Conservation (phyloP, 768 basidiomycete species). For the Flagelloscypha sp. region DNA sequence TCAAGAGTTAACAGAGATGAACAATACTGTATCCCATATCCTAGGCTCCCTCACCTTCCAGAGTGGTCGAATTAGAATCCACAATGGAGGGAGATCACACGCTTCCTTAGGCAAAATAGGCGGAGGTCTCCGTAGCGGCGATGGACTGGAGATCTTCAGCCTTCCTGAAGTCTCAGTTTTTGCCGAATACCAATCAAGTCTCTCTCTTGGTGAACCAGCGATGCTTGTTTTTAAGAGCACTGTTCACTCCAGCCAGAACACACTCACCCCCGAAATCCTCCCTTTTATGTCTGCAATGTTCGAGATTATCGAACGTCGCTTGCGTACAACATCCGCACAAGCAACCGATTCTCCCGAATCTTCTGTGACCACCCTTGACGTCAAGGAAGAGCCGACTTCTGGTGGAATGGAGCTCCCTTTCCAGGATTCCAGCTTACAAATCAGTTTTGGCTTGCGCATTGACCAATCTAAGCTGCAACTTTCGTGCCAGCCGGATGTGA, state of each 20-base stretch:
- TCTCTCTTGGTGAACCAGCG: conserved; percentile 42
- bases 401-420: conserved; percentile 8
- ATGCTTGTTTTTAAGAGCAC: conserved; percentile 75
- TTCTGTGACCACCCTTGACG: conserved; percentile 5
- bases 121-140: conserved; percentile 26
- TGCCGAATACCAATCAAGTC: conserved; percentile 68
- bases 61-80: conserved; percentile 75
- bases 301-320: conserved; percentile 57
- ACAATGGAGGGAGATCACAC: too few relatives aligned
- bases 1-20: too few relatives aligned
- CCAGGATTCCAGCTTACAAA: conserved; percentile 48
- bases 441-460: conserved; percentile 85
- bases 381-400: conserved; percentile 14
- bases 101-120: too few relatives aligned
- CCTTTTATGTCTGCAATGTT: conserved; percentile 79
- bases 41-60: conserved; percentile 66
- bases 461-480: conserved; percentile 82
- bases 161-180: conserved; percentile 76
- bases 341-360: conserved; percentile 12
- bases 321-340: conserved; percentile 44
- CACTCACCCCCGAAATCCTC: conserved; percentile 69
- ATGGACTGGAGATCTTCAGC: conserved; percentile 58
- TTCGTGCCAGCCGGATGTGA: conserved; percentile 85
- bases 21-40: too few relatives aligned
- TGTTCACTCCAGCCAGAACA: conserved; percentile 86